A percentile compares a stretch with the other conserved stretches of the same genome.
These are phyloP conservation scores for Asterophora parasitica DNA, from an alignment of 768 basidiomycete species.

Conservation along the genomic window DNA sequence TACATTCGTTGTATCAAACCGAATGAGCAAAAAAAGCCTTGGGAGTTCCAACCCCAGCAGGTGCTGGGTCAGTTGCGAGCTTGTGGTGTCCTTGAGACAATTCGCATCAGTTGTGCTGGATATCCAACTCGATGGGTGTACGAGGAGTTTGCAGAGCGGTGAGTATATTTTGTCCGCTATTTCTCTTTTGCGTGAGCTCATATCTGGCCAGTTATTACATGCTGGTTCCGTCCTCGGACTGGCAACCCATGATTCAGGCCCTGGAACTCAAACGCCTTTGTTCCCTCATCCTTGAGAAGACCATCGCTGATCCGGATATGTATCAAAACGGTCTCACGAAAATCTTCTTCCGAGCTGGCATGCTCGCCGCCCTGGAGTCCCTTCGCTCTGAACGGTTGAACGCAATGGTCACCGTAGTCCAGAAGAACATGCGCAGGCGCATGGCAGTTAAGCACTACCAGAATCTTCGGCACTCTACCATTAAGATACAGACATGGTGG, in stretches of 20 bases:
- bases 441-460: constrained; percentile 82
- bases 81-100: constrained; percentile 98
- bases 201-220: constrained; percentile 78
- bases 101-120: constrained; percentile 96
- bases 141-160: constrained; percentile 98
- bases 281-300: constrained; percentile 75
- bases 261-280: constrained; percentile 81
- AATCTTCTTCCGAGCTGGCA: constrained; percentile 98
- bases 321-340: constrained; percentile 96
- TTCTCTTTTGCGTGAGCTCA: constrained; percentile 14
- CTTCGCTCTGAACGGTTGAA: constrained; percentile 86
- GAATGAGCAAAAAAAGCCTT: constrained; percentile 92
- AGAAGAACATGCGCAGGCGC: constrained; percentile 92
- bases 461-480: constrained; percentile 62
- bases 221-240: constrained; percentile 83
- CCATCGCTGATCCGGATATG: constrained; percentile 92
- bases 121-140: constrained; percentile 99
- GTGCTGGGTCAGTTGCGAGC: constrained; percentile 93
- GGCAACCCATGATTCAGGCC: constrained; percentile 81
- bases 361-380: constrained; percentile 93
- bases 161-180: constrained; percentile 20
- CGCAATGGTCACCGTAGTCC: constrained; percentile 88
- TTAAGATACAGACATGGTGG: constrained; percentile 94
- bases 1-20: constrained; percentile 99
- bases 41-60: constrained; percentile 95